These are phyloP conservation scores for Salvia rosmarinus DNA, from an alignment of 257 asterid species.

Conservation along the genomic window DNA sequence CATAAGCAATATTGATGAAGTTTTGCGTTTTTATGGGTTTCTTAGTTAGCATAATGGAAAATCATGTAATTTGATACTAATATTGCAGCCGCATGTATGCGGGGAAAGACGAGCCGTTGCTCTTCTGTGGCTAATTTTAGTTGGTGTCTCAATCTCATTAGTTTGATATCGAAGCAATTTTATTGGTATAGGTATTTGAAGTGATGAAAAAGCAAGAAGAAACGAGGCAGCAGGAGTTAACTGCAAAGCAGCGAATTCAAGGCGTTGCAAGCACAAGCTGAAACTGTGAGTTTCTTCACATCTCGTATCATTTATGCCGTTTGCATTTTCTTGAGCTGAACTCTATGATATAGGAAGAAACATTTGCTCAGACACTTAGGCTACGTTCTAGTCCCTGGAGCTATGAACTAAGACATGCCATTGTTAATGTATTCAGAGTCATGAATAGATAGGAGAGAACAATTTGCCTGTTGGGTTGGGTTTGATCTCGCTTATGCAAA, in stretches of 20 bases:
- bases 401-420: neutral
- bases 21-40: neutral
- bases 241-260: slow-evolving; percentile 68
- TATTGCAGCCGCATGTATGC: neutral
- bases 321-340: slow-evolving; percentile 10
- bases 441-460: neutral
- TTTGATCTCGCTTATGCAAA: neutral
- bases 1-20: neutral
- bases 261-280: slow-evolving; percentile 84
- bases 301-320: slow-evolving; percentile 1
- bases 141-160: neutral
- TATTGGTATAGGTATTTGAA: slow-evolving; percentile 65
- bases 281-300: slow-evolving; percentile 59
- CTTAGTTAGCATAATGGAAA: neutral
- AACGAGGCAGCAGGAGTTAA: slow-evolving; percentile 70
- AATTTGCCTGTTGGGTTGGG: neutral
- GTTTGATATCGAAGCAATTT: slow-evolving; percentile 21
- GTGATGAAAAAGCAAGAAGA: slow-evolving; percentile 82
- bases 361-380: neutral
- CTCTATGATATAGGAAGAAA: neutral
- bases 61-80: neutral
- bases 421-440: neutral
- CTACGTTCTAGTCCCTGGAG: neutral
- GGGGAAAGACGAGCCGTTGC: neutral
- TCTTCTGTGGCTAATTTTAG: neutral